These are phyloP conservation scores for Aspergillus sp. DNA, from an alignment of 2,329 filamentous ascomycete genomes.

Conservation along the genomic window DNA sequence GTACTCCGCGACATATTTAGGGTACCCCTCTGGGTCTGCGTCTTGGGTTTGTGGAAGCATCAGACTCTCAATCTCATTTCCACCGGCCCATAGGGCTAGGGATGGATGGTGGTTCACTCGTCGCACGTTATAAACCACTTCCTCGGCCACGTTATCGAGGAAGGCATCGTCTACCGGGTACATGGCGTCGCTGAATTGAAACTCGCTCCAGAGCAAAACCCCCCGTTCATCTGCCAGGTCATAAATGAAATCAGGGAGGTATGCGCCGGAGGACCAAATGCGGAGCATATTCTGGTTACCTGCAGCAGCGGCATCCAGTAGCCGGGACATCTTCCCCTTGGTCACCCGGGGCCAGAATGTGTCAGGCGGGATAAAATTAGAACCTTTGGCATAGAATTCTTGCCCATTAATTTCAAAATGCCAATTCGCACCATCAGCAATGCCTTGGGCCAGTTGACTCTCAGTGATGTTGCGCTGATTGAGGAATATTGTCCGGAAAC, in stretches of 20 bases:
- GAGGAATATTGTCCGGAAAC: constrained; percentile 63
- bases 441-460: constrained; percentile 53
- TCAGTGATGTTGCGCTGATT: constrained; percentile 57
- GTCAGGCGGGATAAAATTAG: constrained; percentile 64
- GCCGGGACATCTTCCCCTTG: constrained; percentile 48
- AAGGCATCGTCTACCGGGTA: constrained; percentile 58
- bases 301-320: constrained; percentile 56
- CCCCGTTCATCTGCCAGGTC: constrained; percentile 63
- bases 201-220: constrained; percentile 63
- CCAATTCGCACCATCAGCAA: constrained; percentile 60
- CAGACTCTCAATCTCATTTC: constrained; percentile 62
- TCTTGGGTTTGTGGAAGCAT: constrained; percentile 47
- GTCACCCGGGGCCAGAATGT: constrained; percentile 64
- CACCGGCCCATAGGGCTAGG: constrained; percentile 55
- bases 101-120: constrained; percentile 62
- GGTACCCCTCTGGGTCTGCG: constrained; percentile 46
- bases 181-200: constrained; percentile 61
- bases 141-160: constrained; percentile 55
- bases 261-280: constrained; percentile 62
- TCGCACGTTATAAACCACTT: constrained; percentile 62
- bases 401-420: constrained; percentile 67
- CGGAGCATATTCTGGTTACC: constrained; percentile 66
- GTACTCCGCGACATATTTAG: constrained; percentile 52
- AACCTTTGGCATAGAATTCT: constrained; percentile 64
- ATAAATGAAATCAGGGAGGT: constrained; percentile 62